phyloP scores from a whole-genome alignment of 768 basidiomycete genomes.

The Hericium coralloides region DNA sequence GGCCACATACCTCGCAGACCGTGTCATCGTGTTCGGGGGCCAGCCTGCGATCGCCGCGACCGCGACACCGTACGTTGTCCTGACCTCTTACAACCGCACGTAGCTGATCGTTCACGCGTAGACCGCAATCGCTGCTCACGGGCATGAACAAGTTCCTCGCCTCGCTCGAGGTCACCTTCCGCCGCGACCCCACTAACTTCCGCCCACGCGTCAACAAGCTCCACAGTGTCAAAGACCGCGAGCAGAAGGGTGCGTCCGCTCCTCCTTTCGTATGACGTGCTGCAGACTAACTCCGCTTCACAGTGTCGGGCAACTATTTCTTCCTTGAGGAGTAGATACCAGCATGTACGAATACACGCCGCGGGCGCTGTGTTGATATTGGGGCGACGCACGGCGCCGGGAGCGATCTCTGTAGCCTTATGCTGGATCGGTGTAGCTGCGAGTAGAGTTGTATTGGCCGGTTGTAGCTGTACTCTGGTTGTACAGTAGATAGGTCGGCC shows the following conservation, averaged over 20 bases:
- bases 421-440: neutral
- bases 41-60: constrained; percentile 81
- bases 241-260: constrained; percentile 62
- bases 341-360: neutral
- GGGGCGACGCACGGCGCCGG: neutral
- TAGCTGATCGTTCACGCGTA: neutral
- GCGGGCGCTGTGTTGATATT: neutral
- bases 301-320: constrained; percentile 83
- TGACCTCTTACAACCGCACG: neutral
- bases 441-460: neutral
- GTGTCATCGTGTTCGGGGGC: constrained; percentile 90
- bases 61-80: constrained; percentile 69
- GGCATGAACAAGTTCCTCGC: constrained; percentile 99
- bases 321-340: constrained; percentile 74
- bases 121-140: constrained; percentile 87
- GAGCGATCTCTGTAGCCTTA: neutral
- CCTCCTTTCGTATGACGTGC: constrained; percentile 3
- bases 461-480: neutral
- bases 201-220: constrained; percentile 83
- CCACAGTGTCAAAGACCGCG: constrained; percentile 78
- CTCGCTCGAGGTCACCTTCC: constrained; percentile 94
- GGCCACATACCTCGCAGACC: constrained; percentile 98
- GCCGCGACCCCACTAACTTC: constrained; percentile 94
- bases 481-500: neutral
- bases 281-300: constrained; percentile 1